These are phyloP conservation scores for Litsea cubeba DNA, from an alignment of 164 flowering plant genomes.

Conservation along the genomic window DNA sequence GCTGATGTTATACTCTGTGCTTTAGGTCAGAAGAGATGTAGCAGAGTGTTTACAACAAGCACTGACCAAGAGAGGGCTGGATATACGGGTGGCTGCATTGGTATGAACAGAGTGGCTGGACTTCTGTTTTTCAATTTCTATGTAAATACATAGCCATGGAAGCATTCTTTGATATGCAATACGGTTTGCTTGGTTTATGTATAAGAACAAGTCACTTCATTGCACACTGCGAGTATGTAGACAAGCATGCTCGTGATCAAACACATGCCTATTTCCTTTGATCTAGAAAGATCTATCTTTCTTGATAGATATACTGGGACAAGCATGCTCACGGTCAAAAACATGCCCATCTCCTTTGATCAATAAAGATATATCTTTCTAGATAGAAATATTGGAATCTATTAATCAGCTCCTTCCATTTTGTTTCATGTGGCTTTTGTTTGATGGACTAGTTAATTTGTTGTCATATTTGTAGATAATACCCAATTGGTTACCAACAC, in stretches of 20 bases:
- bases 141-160: background rate
- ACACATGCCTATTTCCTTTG: background rate
- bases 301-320: too few species aligned
- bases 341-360: background rate
- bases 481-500: too few species aligned
- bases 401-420: background rate
- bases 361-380: background rate
- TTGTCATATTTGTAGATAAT: too few species aligned
- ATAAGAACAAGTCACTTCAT: background rate
- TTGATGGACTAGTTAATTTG: too few species aligned
- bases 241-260: background rate
- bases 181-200: background rate
- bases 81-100: slow-evolving; percentile 68
- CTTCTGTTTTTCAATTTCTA: background rate
- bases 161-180: background rate
- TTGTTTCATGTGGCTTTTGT: too few species aligned
- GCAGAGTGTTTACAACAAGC: slow-evolving; percentile 60
- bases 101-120: slow-evolving; percentile 29
- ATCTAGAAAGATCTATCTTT: too few species aligned
- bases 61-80: slow-evolving; percentile 45
- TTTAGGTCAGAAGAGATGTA: slow-evolving; percentile 72
- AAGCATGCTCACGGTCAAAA: background rate
- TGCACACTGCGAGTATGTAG: background rate
- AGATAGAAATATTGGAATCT: background rate
- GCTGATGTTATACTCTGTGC: slow-evolving; percentile 4